A percentile compares a stretch with the other conserved stretches of the same genome.
Conservation (phyloP, 31 red algal species). For the Endocladia muricata region DNA sequence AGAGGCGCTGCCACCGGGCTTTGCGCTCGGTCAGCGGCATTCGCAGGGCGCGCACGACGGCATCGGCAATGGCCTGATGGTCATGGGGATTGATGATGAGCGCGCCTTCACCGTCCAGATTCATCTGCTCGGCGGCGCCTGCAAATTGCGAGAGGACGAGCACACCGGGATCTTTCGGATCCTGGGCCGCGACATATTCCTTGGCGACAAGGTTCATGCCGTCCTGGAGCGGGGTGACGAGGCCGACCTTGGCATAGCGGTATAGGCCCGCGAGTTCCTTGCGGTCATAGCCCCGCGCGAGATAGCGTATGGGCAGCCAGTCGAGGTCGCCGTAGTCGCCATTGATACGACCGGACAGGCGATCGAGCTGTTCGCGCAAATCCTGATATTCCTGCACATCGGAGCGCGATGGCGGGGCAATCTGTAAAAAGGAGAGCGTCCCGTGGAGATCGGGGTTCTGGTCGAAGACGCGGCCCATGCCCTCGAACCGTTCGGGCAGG, state of each 20-base stretch:
- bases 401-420: constrained; percentile 41
- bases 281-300: constrained; percentile 37
- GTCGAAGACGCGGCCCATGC: constrained; percentile 35
- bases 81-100: constrained; percentile 72
- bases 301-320: constrained; percentile 41
- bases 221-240: constrained; percentile 69
- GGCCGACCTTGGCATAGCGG: constrained; percentile 40
- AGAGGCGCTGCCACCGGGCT: background rate
- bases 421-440: constrained; percentile 43
- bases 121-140: too few relatives aligned
- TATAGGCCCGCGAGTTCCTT: constrained; percentile 73
- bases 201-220: constrained; percentile 81
- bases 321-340: constrained; percentile 21
- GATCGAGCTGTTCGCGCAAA: constrained; percentile 23
- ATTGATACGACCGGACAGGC: constrained; percentile 59
- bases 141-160: constrained; percentile 66
- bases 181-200: constrained; percentile 59
- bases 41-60: background rate
- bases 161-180: constrained; percentile 36
- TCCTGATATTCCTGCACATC: constrained; percentile 46
- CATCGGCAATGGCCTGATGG: constrained; percentile 30
- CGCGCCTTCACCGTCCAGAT: constrained; percentile 52
- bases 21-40: background rate
- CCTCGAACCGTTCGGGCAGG: constrained; percentile 53
- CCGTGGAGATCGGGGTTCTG: constrained; percentile 10